A percentile compares a stretch with the other conserved stretches of the same genome.
Evolutionary conservation across 768 basidiomycete genomes (phyloP).

Genomic region (Phaffia australis): DNA sequence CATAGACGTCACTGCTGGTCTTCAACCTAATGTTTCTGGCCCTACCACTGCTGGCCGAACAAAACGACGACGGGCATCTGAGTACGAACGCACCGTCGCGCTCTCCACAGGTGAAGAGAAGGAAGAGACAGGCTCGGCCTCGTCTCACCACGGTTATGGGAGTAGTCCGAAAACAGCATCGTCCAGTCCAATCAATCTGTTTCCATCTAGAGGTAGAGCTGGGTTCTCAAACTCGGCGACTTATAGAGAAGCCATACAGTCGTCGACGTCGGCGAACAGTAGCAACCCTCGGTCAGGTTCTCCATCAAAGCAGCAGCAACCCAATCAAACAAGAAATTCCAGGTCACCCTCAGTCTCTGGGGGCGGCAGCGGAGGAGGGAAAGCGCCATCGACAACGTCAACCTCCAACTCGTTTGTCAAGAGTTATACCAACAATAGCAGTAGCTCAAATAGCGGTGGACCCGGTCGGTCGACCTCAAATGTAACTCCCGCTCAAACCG

Average conservation of each 20-base stretch:
- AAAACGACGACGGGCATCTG: slow-evolving; percentile 8
- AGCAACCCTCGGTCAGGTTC: not conserved
- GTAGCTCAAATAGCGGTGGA: no score
- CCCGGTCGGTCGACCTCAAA: no score
- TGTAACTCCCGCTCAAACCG: no score
- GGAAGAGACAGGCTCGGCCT: slow-evolving; percentile 16
- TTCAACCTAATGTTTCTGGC: not conserved
- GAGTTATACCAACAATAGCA: not conserved
- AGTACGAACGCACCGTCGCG: slow-evolving; percentile 20
- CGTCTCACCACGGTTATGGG: not conserved
- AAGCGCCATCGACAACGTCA: slow-evolving; percentile 9
- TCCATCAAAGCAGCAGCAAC: slow-evolving; percentile 1
- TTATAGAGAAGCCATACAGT: not conserved
- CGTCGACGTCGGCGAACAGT: not conserved
- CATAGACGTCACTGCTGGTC: slow-evolving; percentile 23
- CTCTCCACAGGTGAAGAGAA: slow-evolving; percentile 23
- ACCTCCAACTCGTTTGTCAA: not conserved
- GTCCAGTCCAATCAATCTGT: not conserved
- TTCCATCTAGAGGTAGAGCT: not conserved
- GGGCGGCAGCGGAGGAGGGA: not conserved
- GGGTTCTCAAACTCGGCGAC: not conserved
- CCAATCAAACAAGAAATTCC: not conserved
- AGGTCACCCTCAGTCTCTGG: slow-evolving; percentile 10
- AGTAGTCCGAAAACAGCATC: slow-evolving; percentile 1
- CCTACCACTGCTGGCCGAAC: not conserved